These are phyloP conservation scores for Fraxinus pennsylvanica DNA, from an alignment of 257 asterid genomes.

Conservation along the genomic window DNA sequence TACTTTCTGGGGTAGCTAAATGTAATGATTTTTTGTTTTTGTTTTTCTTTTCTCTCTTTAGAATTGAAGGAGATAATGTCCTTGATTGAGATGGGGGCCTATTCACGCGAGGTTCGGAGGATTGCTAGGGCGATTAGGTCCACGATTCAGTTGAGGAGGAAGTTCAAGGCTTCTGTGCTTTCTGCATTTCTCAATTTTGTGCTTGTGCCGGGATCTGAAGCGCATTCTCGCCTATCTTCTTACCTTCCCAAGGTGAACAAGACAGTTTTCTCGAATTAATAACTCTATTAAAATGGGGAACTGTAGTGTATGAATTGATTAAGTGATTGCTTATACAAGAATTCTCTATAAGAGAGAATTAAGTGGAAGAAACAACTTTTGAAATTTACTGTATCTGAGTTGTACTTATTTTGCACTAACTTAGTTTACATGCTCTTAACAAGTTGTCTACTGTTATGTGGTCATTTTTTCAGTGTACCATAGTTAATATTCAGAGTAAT, in stretches of 20 bases:
- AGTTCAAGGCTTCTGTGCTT: slow-evolving; percentile 60
- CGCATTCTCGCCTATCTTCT: slow-evolving; percentile 55
- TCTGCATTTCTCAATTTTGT: slow-evolving; percentile 57
- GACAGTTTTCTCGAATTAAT: neutral
- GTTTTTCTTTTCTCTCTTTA: slow-evolving; percentile 14
- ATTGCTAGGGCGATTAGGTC: slow-evolving; percentile 68
- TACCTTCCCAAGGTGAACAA: slow-evolving; percentile 65
- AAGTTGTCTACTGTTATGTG: neutral
- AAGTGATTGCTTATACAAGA: neutral
- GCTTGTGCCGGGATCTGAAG: slow-evolving; percentile 74
- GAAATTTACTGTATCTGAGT: neutral
- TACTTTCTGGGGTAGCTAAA: neutral
- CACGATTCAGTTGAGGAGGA: slow-evolving; percentile 70
- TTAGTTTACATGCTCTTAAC: neutral
- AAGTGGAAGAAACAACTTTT: neutral
- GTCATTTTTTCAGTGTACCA: neutral
- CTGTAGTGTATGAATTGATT: neutral
- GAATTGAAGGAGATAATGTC: slow-evolving; percentile 79
- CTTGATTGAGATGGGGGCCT: slow-evolving; percentile 79
- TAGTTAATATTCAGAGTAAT: neutral
- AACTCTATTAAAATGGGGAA: neutral
- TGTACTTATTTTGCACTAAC: slow-evolving; percentile 1
- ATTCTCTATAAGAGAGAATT: neutral
- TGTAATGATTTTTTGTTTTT: neutral
- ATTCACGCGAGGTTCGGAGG: slow-evolving; percentile 72